These are phyloP conservation scores for Nemania serpens DNA, from an alignment of 2,329 filamentous ascomycete species.

Conservation along the genomic window DNA sequence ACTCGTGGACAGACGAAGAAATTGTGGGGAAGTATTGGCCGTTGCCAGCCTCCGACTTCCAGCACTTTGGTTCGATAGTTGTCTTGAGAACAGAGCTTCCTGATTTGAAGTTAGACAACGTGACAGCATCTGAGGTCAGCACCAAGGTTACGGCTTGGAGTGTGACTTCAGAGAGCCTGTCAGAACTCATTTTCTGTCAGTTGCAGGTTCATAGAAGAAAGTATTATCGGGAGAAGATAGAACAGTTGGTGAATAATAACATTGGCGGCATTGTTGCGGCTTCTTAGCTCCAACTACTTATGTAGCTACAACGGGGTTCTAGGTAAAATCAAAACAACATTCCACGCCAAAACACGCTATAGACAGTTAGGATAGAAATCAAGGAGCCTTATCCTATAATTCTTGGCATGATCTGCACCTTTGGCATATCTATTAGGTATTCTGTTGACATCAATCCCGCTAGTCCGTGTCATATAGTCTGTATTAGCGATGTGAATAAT, in stretches of 20 bases:
- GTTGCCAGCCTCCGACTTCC: not conserved
- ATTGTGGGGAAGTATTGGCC: not conserved
- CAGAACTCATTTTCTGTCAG: not conserved
- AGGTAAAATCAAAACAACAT: too few species aligned
- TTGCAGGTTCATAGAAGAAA: not conserved
- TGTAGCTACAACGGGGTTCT: not conserved
- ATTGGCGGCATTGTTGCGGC: not conserved
- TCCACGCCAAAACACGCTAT: too few species aligned
- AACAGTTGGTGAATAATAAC: not conserved
- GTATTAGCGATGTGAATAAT: too few species aligned
- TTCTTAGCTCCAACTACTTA: not conserved
- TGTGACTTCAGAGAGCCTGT: not conserved
- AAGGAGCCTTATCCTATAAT: too few species aligned
- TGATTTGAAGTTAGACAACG: not conserved
- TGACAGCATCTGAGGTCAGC: not conserved
- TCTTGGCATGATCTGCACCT: too few species aligned
- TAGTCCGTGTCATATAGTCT: too few species aligned
- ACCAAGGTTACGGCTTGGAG: conserved; percentile 3
- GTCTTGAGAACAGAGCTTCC: conserved; percentile 9
- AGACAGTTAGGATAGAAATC: too few species aligned
- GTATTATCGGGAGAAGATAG: conserved; percentile 6
- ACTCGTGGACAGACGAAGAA: not conserved
- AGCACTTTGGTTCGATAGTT: conserved; percentile 8
- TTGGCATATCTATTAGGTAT: too few species aligned
- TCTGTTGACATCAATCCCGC: too few species aligned